Evolutionary conservation across 2,329 filamentous ascomycete genomes (phyloP), one percentile per base, ranked within the genome.

Genomic region (Cryphonectria japonica): DNA sequence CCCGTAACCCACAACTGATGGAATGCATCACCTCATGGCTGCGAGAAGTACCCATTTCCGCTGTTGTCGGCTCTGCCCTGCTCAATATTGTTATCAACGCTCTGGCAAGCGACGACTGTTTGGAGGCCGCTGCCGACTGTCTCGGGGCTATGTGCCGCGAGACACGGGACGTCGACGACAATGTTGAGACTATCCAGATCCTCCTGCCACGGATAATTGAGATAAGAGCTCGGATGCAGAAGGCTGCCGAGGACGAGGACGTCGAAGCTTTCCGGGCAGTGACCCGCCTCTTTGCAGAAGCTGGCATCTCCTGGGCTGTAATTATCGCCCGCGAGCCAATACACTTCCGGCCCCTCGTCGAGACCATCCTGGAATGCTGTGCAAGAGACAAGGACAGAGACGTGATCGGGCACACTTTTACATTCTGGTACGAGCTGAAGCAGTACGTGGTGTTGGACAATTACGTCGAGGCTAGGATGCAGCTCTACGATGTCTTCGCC

Each of bases 381-480:
- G 89, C 92, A 14, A 88, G 92, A 75, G 96, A 99, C 80, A 91
- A 90, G 79, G 95, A 98, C 68, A 90, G 92, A 73, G 96, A 99
- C 75, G 94, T 95, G 5, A 94, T 99, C 74, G 93, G 94, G 68
- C 90, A 96, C 77, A 99, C 97, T 0, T 99, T 99, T 82, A 90
- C 90, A 75, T 98, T 99, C 83, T 99, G 96, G 96, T 98, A 97
- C 79, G 96, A 99, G 79, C 87, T 99, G 63, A 99, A 99, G 85
- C 94, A 98, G 80, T 98, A 97, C 79, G 86, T 99, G 64, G 94
- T 95, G 1, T 82, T 99, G 68, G 95, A 98, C 50, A 92, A 92
- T 75, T 99, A 98, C 79, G 92, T 93, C 67, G 88, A 94, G 76
- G 92, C 95, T 57, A 90, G 95, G 67, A 81, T 94, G 74, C 87